Evolutionary conservation across 2,329 filamentous ascomycete genomes (phyloP).

Genomic region (Fusarium phyllophilum): DNA sequence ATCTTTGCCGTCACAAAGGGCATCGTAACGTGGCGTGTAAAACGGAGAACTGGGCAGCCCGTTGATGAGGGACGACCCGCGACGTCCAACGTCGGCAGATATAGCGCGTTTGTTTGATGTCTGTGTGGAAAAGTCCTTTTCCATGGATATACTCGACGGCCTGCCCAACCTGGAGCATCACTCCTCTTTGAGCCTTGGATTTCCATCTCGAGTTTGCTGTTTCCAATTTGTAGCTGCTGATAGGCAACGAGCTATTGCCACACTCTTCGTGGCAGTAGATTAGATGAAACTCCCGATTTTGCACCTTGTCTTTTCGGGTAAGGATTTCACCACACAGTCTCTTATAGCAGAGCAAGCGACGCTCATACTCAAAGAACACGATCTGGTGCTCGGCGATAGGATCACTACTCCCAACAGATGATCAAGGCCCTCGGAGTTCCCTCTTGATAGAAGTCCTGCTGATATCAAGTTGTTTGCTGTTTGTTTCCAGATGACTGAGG

Average conservation of each 20-base stretch:
- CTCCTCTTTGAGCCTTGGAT: neutral
- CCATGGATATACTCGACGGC: slow-evolving; percentile 46
- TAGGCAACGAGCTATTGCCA: neutral
- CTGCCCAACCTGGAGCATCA: slow-evolving; percentile 34
- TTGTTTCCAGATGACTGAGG: neutral
- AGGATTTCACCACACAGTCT: no score
- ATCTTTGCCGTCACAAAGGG: neutral
- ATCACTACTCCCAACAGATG: neutral
- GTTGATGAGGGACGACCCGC: neutral
- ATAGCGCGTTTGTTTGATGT: slow-evolving; percentile 28
- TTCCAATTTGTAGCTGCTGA: neutral
- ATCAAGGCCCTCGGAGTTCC: neutral
- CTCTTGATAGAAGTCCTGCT: neutral
- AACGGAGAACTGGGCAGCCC: no score
- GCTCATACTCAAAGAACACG: no score
- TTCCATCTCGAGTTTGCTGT: neutral
- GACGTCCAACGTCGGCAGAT: no score
- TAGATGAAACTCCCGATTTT: neutral
- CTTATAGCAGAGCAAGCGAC: no score
- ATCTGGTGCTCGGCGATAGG: no score
- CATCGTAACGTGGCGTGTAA: neutral
- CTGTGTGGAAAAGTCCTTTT: slow-evolving; percentile 41
- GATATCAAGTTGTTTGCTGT: neutral
- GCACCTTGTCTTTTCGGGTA: neutral
- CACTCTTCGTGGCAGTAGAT: neutral